These are phyloP conservation scores for Lipomyces mesembrius DNA, from an alignment of 805 yeast species.

Conservation along the genomic window DNA sequence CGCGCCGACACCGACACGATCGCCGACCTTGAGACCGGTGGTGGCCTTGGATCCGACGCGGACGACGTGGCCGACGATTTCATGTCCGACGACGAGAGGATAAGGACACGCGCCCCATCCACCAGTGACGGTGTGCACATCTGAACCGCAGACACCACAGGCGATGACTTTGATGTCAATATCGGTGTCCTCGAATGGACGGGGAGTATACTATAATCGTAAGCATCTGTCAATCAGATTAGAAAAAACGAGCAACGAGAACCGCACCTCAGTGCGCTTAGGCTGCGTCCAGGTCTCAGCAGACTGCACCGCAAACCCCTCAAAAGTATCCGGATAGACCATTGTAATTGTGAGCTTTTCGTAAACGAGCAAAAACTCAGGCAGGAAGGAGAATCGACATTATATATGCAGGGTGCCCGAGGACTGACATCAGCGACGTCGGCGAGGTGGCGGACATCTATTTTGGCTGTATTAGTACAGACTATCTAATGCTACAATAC, in stretches of 20 bases:
- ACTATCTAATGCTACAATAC: too few relatives aligned
- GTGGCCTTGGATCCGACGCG: conserved; percentile 60
- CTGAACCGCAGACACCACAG: conserved; percentile 64
- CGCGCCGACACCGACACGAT: conserved; percentile 82
- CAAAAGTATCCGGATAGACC: conserved; percentile 60
- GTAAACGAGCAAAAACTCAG: too few relatives aligned
- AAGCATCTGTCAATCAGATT: neutral
- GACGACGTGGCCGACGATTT: conserved; percentile 44
- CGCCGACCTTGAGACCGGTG: conserved; percentile 59
- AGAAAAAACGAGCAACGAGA: neutral
- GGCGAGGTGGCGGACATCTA: neutral
- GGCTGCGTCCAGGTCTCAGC: conserved; percentile 37
- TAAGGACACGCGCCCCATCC: conserved; percentile 54
- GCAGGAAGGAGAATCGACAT: neutral
- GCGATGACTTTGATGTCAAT: conserved; percentile 50
- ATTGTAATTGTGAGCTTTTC: conserved; percentile 11
- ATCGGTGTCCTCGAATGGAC: conserved; percentile 42
- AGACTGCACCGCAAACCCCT: conserved; percentile 58
- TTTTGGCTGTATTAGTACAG: neutral
- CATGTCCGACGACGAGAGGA: conserved; percentile 57
- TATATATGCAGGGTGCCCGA: neutral
- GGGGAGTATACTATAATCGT: conserved; percentile 36
- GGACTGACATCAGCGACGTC: conserved; percentile 3
- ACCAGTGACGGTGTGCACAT: conserved; percentile 56
- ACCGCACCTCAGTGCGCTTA: conserved; percentile 30